Base-by-base conservation (phyloP, 106 monocot genomes). In the Dioscorea zingiberensis region DNA sequence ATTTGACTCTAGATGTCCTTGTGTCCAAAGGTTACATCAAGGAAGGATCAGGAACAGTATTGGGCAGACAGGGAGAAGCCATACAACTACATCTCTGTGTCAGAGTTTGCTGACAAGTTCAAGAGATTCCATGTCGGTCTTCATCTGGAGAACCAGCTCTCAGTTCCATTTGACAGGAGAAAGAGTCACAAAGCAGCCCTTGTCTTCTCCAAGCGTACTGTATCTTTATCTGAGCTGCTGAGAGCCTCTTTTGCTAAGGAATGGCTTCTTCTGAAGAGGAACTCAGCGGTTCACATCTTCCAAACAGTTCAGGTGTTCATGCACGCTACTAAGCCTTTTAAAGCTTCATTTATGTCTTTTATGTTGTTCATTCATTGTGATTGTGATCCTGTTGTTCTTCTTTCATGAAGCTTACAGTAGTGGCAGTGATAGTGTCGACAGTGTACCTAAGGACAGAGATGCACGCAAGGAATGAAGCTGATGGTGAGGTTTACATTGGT, bases 41-140 rank as follows among this genome's bases (percentile, higher is more conserved):
- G 51, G 32, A 90, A 90, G 65, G 90, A 90, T 63, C 90, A 91
- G 59, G 78, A 79, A 55, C 91, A 91, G 59, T 87, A 87, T 72
- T 91, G 87, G 91, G 66, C 48, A 28, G 73, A 77, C 68, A 55
- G 17, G 59, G 58, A 25, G 1, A 66, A 44, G 21, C 78, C 78
- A 2, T 91, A 91, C 59, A 71, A 63, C 17, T 87, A 74, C 48
- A 28, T 87, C 21, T 21, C 84, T 15, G 74, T 82, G 16, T 19
- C 72, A n/a, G 79, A 87, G 60, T 84, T 91, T 26, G 74, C 68
- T 30, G 25, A 62, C 2, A 44, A 16, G 27, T 87, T 84, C 68
- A 75, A 77, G 59, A 47, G 59, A 58, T 84, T 77, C 59, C 78
- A 87, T 24, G 69, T 79, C 21, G 87, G 91, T 4, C 70, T 47